These are phyloP conservation scores for Neocucurbitaria cava DNA, from an alignment of 2,329 filamentous ascomycete genomes.

Conservation along the genomic window DNA sequence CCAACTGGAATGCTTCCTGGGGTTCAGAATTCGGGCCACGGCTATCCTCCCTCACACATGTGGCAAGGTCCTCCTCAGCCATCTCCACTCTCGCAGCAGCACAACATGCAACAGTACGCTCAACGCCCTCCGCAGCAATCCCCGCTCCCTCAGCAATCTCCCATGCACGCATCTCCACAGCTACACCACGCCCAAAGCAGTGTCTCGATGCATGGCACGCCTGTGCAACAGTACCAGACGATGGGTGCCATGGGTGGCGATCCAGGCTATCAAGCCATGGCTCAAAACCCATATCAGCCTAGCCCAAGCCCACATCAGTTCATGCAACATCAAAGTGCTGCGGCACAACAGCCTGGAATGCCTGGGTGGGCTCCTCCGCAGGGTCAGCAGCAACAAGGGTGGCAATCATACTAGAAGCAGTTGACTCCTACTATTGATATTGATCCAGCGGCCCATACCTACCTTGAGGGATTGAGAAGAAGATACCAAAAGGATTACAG, in stretches of 20 bases:
- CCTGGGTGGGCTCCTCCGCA: conserved; percentile 58
- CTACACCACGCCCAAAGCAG: conserved; percentile 54
- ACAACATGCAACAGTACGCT: conserved; percentile 55
- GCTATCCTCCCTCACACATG: conserved; percentile 56
- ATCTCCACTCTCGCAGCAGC: conserved; percentile 56
- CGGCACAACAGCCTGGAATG: conserved; percentile 59
- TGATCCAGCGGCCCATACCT: too few species aligned
- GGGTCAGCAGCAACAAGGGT: conserved; percentile 46
- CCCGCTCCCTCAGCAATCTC: conserved; percentile 56
- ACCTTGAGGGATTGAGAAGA: background rate
- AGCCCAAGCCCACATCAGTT: conserved; percentile 56
- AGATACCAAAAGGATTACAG: too few species aligned
- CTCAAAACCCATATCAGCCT: conserved; percentile 58
- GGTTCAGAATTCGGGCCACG: conserved; percentile 54
- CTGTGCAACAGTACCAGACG: conserved; percentile 54
- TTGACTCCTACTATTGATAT: background rate
- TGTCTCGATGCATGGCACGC: conserved; percentile 51
- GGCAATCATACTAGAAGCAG: conserved; percentile 43
- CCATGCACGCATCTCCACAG: conserved; percentile 58
- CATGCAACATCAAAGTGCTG: conserved; percentile 52
- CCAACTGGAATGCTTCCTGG: conserved; percentile 46
- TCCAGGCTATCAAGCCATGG: conserved; percentile 54
- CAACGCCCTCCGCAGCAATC: conserved; percentile 52
- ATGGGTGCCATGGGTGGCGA: conserved; percentile 55
- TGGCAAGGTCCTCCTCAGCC: conserved; percentile 58